Conservation (phyloP, 2,329 filamentous ascomycete genomes). For the Colletotrichum plurivorum region DNA sequence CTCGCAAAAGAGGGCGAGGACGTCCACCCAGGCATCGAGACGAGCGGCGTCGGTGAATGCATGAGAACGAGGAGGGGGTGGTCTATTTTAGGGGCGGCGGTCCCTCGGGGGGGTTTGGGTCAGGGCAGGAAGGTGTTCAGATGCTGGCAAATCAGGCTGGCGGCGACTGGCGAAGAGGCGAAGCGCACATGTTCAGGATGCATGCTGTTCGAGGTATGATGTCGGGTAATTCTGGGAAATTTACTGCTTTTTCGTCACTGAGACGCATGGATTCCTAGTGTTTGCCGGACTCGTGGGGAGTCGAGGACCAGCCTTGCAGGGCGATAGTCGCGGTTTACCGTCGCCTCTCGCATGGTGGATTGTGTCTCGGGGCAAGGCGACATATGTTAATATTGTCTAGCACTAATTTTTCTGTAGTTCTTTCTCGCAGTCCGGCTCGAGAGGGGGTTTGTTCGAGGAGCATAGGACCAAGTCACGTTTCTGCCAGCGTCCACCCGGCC, state of each 20-base stretch:
- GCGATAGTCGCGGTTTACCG: no score
- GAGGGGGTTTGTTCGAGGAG: no score
- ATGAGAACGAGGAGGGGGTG: conserved; percentile 8
- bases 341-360: no score
- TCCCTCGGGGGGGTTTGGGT: conserved; percentile 11
- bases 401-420: no score
- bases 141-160: conserved; percentile 29
- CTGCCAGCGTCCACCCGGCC: no score
- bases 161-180: conserved; percentile 39
- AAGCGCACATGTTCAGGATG: conserved; percentile 25
- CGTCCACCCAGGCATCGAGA: conserved; percentile 41
- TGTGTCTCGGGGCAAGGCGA: background rate
- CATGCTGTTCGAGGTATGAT: conserved; percentile 27
- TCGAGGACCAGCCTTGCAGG: no score
- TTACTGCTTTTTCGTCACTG: conserved; percentile 8
- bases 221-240: conserved; percentile 28
- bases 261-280: background rate
- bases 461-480: no score
- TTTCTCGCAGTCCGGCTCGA: no score
- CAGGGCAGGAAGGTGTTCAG: conserved; percentile 15
- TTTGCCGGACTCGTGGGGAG: no score
- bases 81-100: conserved; percentile 12
- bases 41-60: conserved; percentile 32
- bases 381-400: background rate
- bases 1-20: conserved; percentile 43